Conservation (phyloP, 2,329 filamentous ascomycete species). For the Aspergillus sp. region DNA sequence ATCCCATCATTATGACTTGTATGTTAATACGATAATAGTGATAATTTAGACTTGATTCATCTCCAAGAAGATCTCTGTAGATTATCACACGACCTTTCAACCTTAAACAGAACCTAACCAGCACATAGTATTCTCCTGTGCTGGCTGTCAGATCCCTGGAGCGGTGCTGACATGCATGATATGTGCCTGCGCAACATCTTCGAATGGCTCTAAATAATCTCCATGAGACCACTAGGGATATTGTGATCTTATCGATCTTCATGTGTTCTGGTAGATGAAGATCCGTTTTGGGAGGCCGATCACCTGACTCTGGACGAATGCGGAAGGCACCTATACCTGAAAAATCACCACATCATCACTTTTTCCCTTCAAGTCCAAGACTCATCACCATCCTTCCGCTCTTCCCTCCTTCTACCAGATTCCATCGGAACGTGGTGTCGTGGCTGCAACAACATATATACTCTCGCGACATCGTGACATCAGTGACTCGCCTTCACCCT, state of each 20-base stretch:
- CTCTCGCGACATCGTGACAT: constrained; percentile 17
- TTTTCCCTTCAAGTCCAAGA: not conserved
- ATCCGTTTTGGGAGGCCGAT: not conserved
- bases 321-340: constrained; percentile 2
- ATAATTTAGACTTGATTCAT: not conserved
- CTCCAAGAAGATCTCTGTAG: not conserved
- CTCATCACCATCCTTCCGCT: not conserved
- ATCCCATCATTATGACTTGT: too few species aligned
- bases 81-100: too few species aligned
- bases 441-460: not conserved
- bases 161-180: too few species aligned
- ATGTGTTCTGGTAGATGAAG: too few species aligned
- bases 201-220: too few species aligned
- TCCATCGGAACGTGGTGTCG: not conserved
- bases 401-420: not conserved
- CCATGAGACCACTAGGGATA: too few species aligned
- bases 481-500: constrained; percentile 9
- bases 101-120: too few species aligned
- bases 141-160: too few species aligned
- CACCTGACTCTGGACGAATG: constrained; percentile 5
- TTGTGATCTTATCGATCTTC: too few species aligned
- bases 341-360: constrained; percentile 8
- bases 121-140: too few species aligned
- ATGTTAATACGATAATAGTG: not conserved
- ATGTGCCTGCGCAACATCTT: too few species aligned